These are phyloP conservation scores for Phaffia australis DNA, from an alignment of 768 basidiomycete species.

Conservation along the genomic window DNA sequence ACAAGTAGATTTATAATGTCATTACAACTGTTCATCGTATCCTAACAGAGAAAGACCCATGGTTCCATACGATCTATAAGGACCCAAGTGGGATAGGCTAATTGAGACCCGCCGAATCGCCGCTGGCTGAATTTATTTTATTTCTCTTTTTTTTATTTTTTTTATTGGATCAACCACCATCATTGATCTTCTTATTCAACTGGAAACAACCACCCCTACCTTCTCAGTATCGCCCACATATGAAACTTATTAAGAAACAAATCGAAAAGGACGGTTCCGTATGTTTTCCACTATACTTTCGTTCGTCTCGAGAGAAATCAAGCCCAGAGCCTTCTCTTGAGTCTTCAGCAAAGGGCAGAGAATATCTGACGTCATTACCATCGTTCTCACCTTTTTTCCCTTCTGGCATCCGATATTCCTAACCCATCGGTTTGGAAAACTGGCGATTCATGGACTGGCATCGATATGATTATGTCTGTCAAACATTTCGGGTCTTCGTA, in stretches of 20 bases:
- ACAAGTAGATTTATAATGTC: neutral
- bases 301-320: neutral
- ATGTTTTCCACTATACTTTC: constrained; percentile 33
- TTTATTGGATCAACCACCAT: constrained; percentile 7
- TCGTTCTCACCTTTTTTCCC: neutral
- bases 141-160: neutral
- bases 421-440: too few species aligned
- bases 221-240: constrained; percentile 36
- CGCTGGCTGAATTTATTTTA: too few species aligned
- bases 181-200: neutral
- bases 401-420: neutral
- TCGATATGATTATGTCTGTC: neutral
- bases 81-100: neutral
- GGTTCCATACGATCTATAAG: neutral
- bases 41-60: neutral
- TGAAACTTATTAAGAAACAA: constrained; percentile 75
- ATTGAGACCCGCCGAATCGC: neutral
- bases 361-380: constrained; percentile 16
- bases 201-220: constrained; percentile 2
- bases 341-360: neutral
- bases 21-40: neutral
- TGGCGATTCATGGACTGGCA: too few species aligned
- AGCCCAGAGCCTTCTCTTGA: neutral
- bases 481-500: constrained; percentile 34
- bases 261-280: constrained; percentile 78